These are phyloP conservation scores for Blastocrithidia nonstop DNA, from an alignment of 208 protist species.

Conservation along the genomic window DNA sequence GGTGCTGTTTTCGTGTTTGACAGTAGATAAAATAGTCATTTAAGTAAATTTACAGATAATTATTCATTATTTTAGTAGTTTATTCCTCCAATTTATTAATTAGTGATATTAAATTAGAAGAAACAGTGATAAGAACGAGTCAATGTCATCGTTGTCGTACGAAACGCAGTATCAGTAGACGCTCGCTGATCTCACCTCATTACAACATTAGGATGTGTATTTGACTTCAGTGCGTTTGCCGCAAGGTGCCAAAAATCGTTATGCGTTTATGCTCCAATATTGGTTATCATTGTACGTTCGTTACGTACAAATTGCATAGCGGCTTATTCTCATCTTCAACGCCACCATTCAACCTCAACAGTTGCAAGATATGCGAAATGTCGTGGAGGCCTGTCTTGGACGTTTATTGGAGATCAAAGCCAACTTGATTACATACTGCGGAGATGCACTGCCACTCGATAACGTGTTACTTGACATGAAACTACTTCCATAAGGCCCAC, in stretches of 20 bases:
- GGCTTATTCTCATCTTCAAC: conserved; percentile 78
- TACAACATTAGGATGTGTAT: conserved; percentile 49
- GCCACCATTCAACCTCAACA: conserved; percentile 90
- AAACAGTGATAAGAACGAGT: too few species aligned
- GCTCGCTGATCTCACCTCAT: conserved; percentile 40
- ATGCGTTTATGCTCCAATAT: conserved; percentile 50
- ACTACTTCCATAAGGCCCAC: conserved; percentile 64
- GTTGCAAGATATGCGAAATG: conserved; percentile 68
- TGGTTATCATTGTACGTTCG: conserved; percentile 82
- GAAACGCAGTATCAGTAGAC: conserved; percentile 66
- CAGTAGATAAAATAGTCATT: not conserved
- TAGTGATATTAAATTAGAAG: too few species aligned
- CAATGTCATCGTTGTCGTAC: conserved; percentile 77
- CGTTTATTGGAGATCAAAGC: conserved; percentile 89
- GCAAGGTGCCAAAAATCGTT: conserved; percentile 21
- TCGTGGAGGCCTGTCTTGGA: conserved; percentile 84
- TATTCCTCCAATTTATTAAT: not conserved
- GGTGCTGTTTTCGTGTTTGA: not conserved
- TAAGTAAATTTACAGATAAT: not conserved
- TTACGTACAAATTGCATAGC: conserved; percentile 75
- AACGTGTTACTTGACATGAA: conserved; percentile 87
- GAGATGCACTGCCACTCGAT: conserved; percentile 77
- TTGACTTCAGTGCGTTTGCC: conserved; percentile 20
- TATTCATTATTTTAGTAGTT: not conserved
- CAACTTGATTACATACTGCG: conserved; percentile 52